phyloP scores from a whole-genome alignment of 2,329 filamentous ascomycete species.

The Alternaria gansuensis region DNA sequence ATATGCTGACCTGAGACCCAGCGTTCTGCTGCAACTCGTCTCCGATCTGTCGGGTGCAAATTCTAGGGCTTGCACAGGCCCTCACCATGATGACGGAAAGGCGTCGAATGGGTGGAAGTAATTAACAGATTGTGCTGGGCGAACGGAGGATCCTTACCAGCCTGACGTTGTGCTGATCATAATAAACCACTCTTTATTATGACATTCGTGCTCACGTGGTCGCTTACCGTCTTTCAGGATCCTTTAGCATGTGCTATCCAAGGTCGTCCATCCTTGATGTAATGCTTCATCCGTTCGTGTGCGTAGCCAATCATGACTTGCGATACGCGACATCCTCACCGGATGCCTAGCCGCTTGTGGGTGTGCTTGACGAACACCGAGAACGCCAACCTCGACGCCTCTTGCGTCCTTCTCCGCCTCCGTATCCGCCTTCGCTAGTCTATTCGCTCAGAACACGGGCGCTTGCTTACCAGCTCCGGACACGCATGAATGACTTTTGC shows the following conservation, averaged over 20 bases:
- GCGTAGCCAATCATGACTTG: constrained; percentile 39
- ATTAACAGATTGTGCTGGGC: constrained; percentile 16
- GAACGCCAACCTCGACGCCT: constrained; percentile 36
- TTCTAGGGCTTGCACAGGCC: constrained; percentile 20
- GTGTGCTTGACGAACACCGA: constrained; percentile 44
- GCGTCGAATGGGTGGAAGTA: constrained; percentile 16
- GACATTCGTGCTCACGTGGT: constrained; percentile 24
- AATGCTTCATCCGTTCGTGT: constrained; percentile 12
- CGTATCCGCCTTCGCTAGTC: constrained; percentile 18
- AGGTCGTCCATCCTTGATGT: constrained; percentile 22
- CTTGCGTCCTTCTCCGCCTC: constrained; percentile 32
- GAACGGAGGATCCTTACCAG: constrained; percentile 20
- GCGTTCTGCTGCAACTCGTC: constrained; percentile 37
- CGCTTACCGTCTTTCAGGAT: constrained; percentile 31
- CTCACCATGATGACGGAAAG: constrained; percentile 25
- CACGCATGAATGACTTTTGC: constrained; percentile 32
- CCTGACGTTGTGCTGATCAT: constrained; percentile 33
- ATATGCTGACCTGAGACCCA: constrained; percentile 33
- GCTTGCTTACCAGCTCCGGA: constrained; percentile 30
- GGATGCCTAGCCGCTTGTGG: constrained; percentile 38
- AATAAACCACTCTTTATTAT: constrained; percentile 22
- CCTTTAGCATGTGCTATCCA: constrained; percentile 41
- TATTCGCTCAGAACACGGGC: constrained; percentile 23
- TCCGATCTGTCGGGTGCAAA: constrained; percentile 31
- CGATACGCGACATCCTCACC: constrained; percentile 33